Evolutionary conservation across 177 flowering plant species (phyloP).

Genomic region (Vitis hybrid): DNA sequence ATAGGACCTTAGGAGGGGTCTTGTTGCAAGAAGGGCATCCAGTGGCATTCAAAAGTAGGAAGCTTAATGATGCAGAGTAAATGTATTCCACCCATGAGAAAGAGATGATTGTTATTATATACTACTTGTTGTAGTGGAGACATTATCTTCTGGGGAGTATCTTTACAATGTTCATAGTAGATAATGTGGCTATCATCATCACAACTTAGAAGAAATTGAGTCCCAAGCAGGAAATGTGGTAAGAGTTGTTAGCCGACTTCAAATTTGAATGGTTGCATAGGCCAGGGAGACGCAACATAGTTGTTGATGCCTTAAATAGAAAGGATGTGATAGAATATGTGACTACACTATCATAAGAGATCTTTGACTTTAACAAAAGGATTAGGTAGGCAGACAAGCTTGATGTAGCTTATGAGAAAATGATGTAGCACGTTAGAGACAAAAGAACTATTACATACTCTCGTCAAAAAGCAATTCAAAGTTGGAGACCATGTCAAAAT

Average conservation of each 20-base stretch:
- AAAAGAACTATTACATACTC: slow-evolving; percentile 9
- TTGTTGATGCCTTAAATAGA: slow-evolving; percentile 1
- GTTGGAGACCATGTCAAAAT: neutral
- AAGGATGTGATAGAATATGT: neutral
- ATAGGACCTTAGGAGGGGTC: no score
- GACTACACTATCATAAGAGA: no score
- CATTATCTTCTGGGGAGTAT: neutral
- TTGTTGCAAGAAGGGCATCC: no score
- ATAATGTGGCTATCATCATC: slow-evolving; percentile 5
- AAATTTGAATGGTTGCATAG: neutral
- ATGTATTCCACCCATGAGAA: no score
- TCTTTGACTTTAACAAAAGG: no score
- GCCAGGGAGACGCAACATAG: neutral
- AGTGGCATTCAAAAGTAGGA: no score
- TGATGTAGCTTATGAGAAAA: neutral
- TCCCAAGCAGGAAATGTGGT: slow-evolving; percentile 1
- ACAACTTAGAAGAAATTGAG: neutral
- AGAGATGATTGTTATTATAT: no score
- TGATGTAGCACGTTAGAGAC: neutral
- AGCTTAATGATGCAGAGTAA: no score
- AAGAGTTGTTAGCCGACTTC: slow-evolving; percentile 8
- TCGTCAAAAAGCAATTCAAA: no score
- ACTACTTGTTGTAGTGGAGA: no score
- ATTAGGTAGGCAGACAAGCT: no score
- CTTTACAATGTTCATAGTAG: neutral